Conservation (phyloP, 371 early-diverging fungal genomes). For the Cokeromyces recurvatus region DNA sequence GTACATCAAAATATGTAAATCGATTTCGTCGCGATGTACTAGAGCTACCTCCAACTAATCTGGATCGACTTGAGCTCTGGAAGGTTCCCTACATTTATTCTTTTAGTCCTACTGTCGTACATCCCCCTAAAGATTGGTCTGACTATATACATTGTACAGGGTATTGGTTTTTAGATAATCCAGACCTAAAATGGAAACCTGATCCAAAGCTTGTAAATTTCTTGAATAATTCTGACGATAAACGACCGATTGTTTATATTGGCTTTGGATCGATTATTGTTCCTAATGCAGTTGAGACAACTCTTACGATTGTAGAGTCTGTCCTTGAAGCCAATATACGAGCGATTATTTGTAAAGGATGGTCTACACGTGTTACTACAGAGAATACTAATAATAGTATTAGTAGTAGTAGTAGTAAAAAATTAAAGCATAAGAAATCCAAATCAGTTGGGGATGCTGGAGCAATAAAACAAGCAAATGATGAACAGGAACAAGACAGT, state of each 20-base stretch:
- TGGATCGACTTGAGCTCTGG: conserved; percentile 51
- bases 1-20: conserved; percentile 58
- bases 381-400: no score
- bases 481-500: conserved; percentile 20
- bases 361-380: conserved; percentile 49
- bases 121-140: conserved; percentile 73
- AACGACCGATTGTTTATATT: conserved; percentile 70
- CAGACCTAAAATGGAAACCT: conserved; percentile 56
- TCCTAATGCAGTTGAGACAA: conserved; percentile 68
- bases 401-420: conserved; percentile 5
- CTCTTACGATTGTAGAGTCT: conserved; percentile 60
- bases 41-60: conserved; percentile 43
- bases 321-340: conserved; percentile 64
- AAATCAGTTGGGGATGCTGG: conserved; percentile 8
- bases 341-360: conserved; percentile 79
- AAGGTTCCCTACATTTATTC: conserved; percentile 69
- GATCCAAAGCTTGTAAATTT: conserved; percentile 50
- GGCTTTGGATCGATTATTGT: conserved; percentile 87
- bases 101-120: conserved; percentile 68
- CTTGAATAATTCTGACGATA: conserved; percentile 35
- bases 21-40: conserved; percentile 58
- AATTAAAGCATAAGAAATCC: conserved; percentile 2
- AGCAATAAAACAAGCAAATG: conserved; percentile 13
- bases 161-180: conserved; percentile 79
- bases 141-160: conserved; percentile 73